Base-by-base conservation (phyloP, 2,329 filamentous ascomycete species). In the Scleromitrula shiraiana region DNA sequence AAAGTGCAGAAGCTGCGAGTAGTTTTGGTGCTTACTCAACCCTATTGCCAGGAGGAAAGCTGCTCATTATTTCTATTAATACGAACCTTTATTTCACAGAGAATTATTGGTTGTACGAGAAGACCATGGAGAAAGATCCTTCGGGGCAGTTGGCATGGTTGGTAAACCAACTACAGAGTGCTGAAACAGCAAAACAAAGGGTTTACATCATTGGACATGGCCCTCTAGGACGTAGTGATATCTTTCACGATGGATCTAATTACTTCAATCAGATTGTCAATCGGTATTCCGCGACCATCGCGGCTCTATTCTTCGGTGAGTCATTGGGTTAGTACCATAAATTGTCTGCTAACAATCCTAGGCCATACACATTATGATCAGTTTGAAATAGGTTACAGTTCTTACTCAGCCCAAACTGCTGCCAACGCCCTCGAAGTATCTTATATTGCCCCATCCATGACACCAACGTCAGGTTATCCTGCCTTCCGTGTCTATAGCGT, bases 31-130 rank as follows among this genome's bases (percentile, higher is more conserved):
- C 60, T n/a, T 69, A 69, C 43, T 65, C 67, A 1, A 59, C 61
- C 36, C 54, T 65, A 17, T 56, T 64, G 5, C 14, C 45, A n/a
- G 39, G 45, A 39, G 24, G 36, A 29, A 63, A 65, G 19, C 60
- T 70, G 6, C 62, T 64, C 15, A 61, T 71, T 36, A 70, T 71
- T 47, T 69, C 67, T 5, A 60, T 70, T 50, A 70, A 71, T 57
- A 68, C 64, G 36, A 65, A 68, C 47, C 62, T 69, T 48, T 70
- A 67, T 53, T 70, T 70, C 54, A 66, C 57, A 17, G 57, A 63
- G 44, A 70, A 71, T 53, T 68, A 67, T 53, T 67, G 64, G 57
- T 50, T 65, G 33, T 70, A 67, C 50, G 58, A 64, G 24, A 55
- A 59, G 3, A 62, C 65, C 4, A 68, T 69, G 60, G 59, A 65